Evolutionary conservation across 306 rosid species (phyloP), one percentile per base, ranked within the genome.

Genomic region (Pyrus communis): DNA sequence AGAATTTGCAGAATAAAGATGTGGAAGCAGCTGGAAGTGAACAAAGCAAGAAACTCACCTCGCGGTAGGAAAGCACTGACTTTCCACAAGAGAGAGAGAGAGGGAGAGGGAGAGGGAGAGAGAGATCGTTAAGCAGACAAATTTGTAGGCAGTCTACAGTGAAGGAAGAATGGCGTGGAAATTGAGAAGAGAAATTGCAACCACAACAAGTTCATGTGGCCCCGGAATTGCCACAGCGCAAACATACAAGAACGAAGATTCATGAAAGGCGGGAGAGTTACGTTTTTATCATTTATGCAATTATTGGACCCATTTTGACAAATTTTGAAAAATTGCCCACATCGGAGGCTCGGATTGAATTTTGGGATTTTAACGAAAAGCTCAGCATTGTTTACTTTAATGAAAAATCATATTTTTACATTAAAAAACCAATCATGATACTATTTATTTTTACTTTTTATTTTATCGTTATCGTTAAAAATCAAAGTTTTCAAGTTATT

Each of bases 131-230:
- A 63, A 58, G 79, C n/a, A 12, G 49, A 51, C 18, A 66, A 59
- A 25, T 72, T 77, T 77, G 61, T 33, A 72, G 71, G 23, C 62
- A 66, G 54, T 15, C 19, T 5, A 15, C 38, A 35, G 70, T 76
- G 72, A 2, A 40, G 15, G 60, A 46, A 58, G 42, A 71, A 54
- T 69, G 49, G 55, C 68, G 72, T 70, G 59, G 28, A 55, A 69
- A 42, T 4, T 4, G 74, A 58, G 71, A 55, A 61, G 77, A 69
- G 67, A 78, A 80, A 77, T 78, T 63, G 80, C 80, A 83, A 31
- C 96, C 98, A 91, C 96, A 81, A 87, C 52, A 35, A 23, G 33
- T 70, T 75, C 70, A 5, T 84, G 91, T 84, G 97, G 97, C 85
- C 91, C 90, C 71, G 23, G 11, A 70, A 78, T 67, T 7, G 86